phyloP scores from a whole-genome alignment of 2,329 filamentous ascomycete genomes.

The Neodidymelliopsis sp. region DNA sequence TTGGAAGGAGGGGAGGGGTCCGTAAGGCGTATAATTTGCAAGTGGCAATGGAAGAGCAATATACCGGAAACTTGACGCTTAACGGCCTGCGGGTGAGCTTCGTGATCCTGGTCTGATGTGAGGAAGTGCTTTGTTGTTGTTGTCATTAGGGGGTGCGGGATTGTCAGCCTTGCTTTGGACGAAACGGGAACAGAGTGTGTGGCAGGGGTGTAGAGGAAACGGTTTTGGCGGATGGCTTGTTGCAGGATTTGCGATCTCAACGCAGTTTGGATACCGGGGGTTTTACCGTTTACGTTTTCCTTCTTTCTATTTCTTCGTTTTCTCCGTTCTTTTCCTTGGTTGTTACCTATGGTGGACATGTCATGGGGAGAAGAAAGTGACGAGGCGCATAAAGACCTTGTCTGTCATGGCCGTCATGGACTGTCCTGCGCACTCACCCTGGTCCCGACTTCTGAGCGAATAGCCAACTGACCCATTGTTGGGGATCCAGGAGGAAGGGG shows the following conservation, averaged over 20 bases:
- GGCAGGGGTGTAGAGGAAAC: neutral
- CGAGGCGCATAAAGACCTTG: too few relatives aligned
- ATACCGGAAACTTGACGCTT: neutral
- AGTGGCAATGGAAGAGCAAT: constrained; percentile 1
- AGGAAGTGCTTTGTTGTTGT: neutral
- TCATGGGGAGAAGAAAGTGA: too few relatives aligned
- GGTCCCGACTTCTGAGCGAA: neutral
- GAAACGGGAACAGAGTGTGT: constrained; percentile 9
- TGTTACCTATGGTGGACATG: too few relatives aligned
- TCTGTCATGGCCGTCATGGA: constrained; percentile 12
- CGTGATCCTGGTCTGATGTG: too few relatives aligned
- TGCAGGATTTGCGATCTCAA: constrained; percentile 14
- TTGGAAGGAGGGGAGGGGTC: neutral
- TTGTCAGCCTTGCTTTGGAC: constrained; percentile 11
- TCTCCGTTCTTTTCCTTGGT: too few relatives aligned
- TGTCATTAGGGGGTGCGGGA: too few relatives aligned
- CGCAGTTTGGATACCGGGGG: neutral
- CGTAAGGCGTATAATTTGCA: constrained; percentile 12
- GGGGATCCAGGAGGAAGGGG: neutral
- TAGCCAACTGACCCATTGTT: too few relatives aligned
- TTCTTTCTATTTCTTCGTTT: too few relatives aligned
- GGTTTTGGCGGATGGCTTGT: neutral
- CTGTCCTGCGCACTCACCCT: neutral
- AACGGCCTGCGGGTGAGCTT: neutral
- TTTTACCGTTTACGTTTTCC: too few relatives aligned